Base-by-base conservation (phyloP, 2,329 filamentous ascomycete genomes). In the Diaporthe nobilis region DNA sequence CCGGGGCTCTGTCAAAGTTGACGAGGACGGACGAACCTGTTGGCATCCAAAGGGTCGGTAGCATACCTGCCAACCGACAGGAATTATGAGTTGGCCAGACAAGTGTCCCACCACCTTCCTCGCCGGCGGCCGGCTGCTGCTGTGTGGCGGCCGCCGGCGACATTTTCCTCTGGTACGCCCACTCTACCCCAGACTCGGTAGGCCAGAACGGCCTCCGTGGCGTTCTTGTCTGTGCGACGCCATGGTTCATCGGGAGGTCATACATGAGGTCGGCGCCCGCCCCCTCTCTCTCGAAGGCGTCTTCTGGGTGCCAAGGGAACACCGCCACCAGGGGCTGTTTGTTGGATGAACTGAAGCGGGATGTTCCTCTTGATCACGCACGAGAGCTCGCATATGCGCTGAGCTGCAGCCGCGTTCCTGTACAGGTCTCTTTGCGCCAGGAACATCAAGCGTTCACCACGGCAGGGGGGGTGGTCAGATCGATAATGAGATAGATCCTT, bases 1-100 rank as follows among this genome's bases (percentile, higher is more conserved):
- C 63, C 44, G 63, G 63, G 42, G 65, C 47, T 39, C 65, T 68
- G 65, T 68, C 65, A 68, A 53, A 68, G 65, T 53, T 68, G 65
- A 68, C 22, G 5, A 39, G 42, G 28, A 34, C 61, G 65, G 47
- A 53, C 47, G 47, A 53, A 68, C 31, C 7, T 25, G 47, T 22
- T 15, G 47, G 44, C 17, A 3, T 22, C 65, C 65, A 68, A 39
- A 13, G 47, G 22, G n/a, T 9, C 22, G 65, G 47, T 68, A 42
- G 31, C 25, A 42, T 28, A 25, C 9, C 22, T 5, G 28, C 60
- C 37, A 28, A 12, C 25, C 20, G 10, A 8, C 28, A 47, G 10
- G 13, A 25, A 28, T 5, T 5, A 25, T 9, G 22, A 20, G 61
- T 7, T 65, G 60, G 60, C 17, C 5, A 7, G 28, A 49, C 63